Evolutionary conservation across 139 green algal species (phyloP), one percentile per base, ranked within the genome.

Genomic region (Picochlorum sp.): DNA sequence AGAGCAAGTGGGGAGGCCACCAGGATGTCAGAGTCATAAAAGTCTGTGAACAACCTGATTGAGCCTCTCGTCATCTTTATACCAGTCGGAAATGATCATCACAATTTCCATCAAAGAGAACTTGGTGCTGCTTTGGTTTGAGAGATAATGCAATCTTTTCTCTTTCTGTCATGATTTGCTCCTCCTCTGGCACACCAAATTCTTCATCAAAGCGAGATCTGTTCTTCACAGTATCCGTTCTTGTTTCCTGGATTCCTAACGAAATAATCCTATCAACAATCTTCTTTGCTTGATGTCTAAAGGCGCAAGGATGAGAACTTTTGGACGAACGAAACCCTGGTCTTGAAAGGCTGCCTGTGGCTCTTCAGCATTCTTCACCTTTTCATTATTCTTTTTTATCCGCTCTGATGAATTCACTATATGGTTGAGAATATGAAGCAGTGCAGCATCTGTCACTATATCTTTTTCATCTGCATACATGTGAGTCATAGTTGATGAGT

Each of bases 51-150:
- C 41, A 97, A 85, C 63, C 75, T 71, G 23, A 95, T 77, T 5
- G 73, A 63, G 0, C 73, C 77, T 57, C 78, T 80, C 4, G 87
- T 97, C 41, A 98, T 71, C 72, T 96, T 96, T 66, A 98, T 86
- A 49, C 92, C 92, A 41, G 18, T 21, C 83, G 63, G 76, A 98
- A 98, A 68, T 96, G 87, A 67, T 98, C 92, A 68, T 98, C 92
- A 4, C 61, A 78, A 70, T 98, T 98, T 58, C 92, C 92, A 6
- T 20, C 57, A 57, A 98, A 96, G 32, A 97, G 67, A 0, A 77
- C 80, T 2, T 67, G 67, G 70, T 92, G 80, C n/a, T 97, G 91
- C 18, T 72, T 69, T 5, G 92, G 90, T 64, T 90, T 90, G 54
- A 30, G 49, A 23, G 8, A 61, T 37, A 62, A 28, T 28, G 58